These are phyloP conservation scores for Fraxinus velutina DNA, from an alignment of 305 asterid species.

Conservation along the genomic window DNA sequence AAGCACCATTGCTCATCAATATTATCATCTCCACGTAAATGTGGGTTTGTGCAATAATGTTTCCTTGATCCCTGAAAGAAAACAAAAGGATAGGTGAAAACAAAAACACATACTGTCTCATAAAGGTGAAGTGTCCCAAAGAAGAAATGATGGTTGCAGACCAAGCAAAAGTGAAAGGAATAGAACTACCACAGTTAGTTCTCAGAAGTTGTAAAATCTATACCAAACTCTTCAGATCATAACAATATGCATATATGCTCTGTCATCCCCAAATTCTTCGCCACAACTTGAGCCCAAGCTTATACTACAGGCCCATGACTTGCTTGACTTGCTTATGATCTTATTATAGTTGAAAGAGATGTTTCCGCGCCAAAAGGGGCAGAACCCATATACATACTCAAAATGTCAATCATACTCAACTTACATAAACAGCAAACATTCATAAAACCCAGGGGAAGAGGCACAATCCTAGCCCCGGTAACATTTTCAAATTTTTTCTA, in stretches of 20 bases:
- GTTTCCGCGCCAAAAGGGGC: not conserved
- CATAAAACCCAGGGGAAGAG: not conserved
- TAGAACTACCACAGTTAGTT: not conserved
- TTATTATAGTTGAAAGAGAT: not conserved
- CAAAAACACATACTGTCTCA: not conserved
- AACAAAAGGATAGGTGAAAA: conserved; percentile 14
- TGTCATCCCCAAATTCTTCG: not conserved
- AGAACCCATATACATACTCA: not conserved
- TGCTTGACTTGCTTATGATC: conserved; percentile 19
- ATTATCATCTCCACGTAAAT: conserved; percentile 53
- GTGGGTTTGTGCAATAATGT: conserved; percentile 75
- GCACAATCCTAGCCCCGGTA: not conserved
- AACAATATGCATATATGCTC: not conserved
- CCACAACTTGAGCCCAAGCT: conserved; percentile 3
- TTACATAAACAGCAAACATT: conserved; percentile 1
- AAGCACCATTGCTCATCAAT: conserved; percentile 83
- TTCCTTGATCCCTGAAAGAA: conserved; percentile 76
- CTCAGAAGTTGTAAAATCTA: not conserved
- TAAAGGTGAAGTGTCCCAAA: conserved; percentile 7
- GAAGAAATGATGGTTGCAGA: not conserved
- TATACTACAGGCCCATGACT: conserved; percentile 5
- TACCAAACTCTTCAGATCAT: not conserved
- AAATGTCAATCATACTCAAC: not conserved
- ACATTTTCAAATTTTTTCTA: not conserved
- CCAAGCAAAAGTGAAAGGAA: conserved; percentile 1